Evolutionary conservation across 1,139 yeast species (phyloP).

Genomic region (Suhomyces atakaporum): DNA sequence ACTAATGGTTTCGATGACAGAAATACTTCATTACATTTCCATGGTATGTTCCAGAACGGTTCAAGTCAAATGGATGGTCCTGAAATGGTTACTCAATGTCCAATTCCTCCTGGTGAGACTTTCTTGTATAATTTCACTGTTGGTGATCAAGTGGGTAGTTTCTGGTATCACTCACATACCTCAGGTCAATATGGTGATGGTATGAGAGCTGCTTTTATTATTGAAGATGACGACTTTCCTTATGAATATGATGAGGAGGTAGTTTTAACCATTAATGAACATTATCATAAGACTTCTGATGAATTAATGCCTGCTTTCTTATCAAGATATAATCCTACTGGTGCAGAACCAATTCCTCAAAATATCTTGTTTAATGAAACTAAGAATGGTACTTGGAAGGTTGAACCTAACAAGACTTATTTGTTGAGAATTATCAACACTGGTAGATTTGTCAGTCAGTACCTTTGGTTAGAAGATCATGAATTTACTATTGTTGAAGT

Average conservation of each 20-base stretch:
- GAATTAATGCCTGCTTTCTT: constrained; percentile 58
- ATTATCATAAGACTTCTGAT: constrained; percentile 73
- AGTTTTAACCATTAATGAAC: constrained; percentile 68
- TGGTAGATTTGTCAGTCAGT: constrained; percentile 88
- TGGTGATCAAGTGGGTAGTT: constrained; percentile 78
- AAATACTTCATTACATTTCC: constrained; percentile 85
- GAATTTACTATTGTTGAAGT: constrained; percentile 78
- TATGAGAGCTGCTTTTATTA: constrained; percentile 76
- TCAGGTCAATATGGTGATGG: constrained; percentile 91
- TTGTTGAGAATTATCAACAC: constrained; percentile 73
- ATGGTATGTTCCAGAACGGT: constrained; percentile 84
- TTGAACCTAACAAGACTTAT: constrained; percentile 80
- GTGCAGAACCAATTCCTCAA: constrained; percentile 95
- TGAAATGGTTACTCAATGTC: constrained; percentile 83
- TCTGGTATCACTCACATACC: constrained; percentile 94
- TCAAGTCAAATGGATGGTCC: constrained; percentile 85
- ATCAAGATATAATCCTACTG: constrained; percentile 83
- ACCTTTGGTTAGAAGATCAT: constrained; percentile 83
- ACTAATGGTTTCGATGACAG: constrained; percentile 66
- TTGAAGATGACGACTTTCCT: constrained; percentile 57
- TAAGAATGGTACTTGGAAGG: constrained; percentile 65
- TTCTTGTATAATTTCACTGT: constrained; percentile 81
- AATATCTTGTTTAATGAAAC: constrained; percentile 78
- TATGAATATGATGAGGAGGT: constrained; percentile 75
- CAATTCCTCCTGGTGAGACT: constrained; percentile 72